Evolutionary conservation across 1,284 basidiomycete species (phyloP).

Genomic region (Cystobasidium sp.): DNA sequence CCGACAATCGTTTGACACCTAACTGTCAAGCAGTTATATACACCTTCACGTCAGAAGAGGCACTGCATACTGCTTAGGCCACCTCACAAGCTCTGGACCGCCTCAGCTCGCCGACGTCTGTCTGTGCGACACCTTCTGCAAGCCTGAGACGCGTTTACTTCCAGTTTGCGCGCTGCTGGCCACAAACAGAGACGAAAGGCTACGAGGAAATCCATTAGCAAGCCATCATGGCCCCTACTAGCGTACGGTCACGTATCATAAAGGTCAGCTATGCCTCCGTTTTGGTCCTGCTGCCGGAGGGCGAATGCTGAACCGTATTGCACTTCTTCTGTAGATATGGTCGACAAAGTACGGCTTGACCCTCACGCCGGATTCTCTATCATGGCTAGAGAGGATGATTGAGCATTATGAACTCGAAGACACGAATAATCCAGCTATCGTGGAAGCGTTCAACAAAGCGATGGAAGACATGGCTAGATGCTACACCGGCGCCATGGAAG

Average conservation of each 20-base stretch:
- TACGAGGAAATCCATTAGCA: not conserved
- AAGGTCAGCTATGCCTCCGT: constrained; percentile 18
- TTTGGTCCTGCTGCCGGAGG: not conserved
- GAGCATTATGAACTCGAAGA: constrained; percentile 40
- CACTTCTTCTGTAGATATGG: constrained; percentile 37
- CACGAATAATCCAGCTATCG: not conserved
- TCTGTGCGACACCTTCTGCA: no score
- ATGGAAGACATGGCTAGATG: constrained; percentile 44
- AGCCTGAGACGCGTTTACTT: no score
- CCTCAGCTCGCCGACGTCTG: no score
- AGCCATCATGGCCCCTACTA: constrained; percentile 12
- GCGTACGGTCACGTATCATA: constrained; percentile 34
- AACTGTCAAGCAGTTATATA: no score
- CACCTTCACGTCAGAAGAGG: no score
- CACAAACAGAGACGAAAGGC: not conserved
- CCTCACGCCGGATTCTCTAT: constrained; percentile 26
- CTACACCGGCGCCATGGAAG: constrained; percentile 35
- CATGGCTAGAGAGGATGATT: constrained; percentile 45
- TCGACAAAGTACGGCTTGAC: constrained; percentile 39
- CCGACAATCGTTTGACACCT: no score
- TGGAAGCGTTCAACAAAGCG: constrained; percentile 25
- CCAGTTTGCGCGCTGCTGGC: not conserved
- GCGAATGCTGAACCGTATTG: not conserved
- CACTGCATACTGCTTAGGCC: no score
- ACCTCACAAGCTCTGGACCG: no score